These are phyloP conservation scores for Capsella bursapastoris DNA, from an alignment of 345 rosid genomes.

Conservation along the genomic window DNA sequence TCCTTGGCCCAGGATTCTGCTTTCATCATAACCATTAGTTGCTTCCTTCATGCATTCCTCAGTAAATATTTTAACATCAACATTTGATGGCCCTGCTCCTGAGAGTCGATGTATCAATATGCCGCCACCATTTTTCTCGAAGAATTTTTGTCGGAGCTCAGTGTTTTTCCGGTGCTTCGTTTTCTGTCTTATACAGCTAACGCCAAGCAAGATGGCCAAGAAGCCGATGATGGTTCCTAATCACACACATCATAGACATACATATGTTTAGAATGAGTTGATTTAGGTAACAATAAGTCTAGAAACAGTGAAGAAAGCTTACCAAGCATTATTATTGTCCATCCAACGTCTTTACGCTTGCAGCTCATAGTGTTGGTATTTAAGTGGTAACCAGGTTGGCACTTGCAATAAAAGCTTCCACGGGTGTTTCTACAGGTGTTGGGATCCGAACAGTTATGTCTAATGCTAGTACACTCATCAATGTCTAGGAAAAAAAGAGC, in stretches of 20 bases:
- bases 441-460: conserved; percentile 10
- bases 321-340: conserved; percentile 26
- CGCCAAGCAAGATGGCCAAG: conserved; percentile 16
- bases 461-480: neutral
- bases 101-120: conserved; percentile 16
- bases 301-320: neutral
- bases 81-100: conserved; percentile 27
- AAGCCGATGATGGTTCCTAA: conserved; percentile 20
- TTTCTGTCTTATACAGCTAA: neutral
- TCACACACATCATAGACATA: neutral
- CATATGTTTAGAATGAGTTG: neutral
- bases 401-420: conserved; percentile 42
- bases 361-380: neutral
- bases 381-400: conserved; percentile 14
- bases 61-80: conserved; percentile 37
- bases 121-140: conserved; percentile 17
- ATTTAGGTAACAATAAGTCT: neutral
- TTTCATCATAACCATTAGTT: conserved; percentile 38
- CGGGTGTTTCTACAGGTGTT: neutral
- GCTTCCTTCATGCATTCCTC: conserved; percentile 40
- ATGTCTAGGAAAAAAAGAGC: conserved; percentile 2
- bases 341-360: neutral
- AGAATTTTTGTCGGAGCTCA: conserved; percentile 29
- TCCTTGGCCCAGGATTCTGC: conserved; percentile 41
- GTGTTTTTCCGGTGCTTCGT: neutral